Evolutionary conservation across 495 filamentous ascomycete species (phyloP), one percentile per base, ranked within the genome.

Genomic region (Penicillium dipodomyicola): DNA sequence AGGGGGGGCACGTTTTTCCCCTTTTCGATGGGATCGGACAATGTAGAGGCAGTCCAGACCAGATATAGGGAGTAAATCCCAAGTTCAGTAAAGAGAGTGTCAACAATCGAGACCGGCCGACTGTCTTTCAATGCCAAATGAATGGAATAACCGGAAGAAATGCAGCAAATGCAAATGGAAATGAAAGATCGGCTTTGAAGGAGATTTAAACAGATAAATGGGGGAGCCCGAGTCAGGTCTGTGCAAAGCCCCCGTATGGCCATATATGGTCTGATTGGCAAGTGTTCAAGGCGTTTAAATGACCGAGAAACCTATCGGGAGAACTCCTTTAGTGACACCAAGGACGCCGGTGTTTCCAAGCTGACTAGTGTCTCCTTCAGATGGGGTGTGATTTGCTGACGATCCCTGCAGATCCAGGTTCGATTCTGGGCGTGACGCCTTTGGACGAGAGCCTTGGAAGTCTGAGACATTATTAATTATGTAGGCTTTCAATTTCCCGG

Each of bases 361-460:
- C 19, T 44, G 49, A 10, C 27, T 59, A 55, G 53, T 17, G 50
- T 41, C 52, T 49, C 37, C 15, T 19, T 35, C 0, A 44, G n/a
- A n/a, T 30, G 10, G 46, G 29, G 14, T 60, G 54, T 25, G 54
- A 29, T 11, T 35, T 50, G 52, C 15, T 25, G 54, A 29, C 7
- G 33, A 43, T 27, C 57, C 47, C 53, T 62, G 50, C 48, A 62
- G 56, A 20, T 51, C 33, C 33, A 19, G 7, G 23, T 22, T 20
- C 54, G 51, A 39, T 3, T n/a, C 64, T 55, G 56, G 51, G 62
- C 62, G 65, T 56, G 2, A 60, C 65, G 62, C 65, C 64, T 54
- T n/a, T 47, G 52, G 46, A 32, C 14, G 52, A 35, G 22, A 51
- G 35, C 15, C 2, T 39, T 2, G 2, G 33, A 40, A 29, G 6